A percentile compares a stretch with the other conserved stretches of the same genome.
Conservation (phyloP, 352 stramenopile genomes). For the Phytophthora cryptogea region DNA sequence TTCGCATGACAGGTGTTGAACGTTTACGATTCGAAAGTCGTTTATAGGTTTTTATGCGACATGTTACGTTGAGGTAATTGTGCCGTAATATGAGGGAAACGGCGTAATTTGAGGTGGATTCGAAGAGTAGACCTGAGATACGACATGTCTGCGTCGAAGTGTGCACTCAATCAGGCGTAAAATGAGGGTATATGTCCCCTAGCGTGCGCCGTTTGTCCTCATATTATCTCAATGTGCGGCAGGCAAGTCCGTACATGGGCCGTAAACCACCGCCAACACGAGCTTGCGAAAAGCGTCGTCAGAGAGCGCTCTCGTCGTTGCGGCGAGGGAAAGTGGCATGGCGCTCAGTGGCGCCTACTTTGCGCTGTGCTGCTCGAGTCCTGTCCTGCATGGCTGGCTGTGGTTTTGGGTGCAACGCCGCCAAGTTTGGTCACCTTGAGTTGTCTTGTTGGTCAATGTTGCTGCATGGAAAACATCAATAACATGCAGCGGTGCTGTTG, state of each 20-base stretch:
- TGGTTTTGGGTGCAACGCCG: not conserved
- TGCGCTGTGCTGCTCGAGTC: slow-evolving; percentile 1
- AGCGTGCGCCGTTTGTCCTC: not conserved
- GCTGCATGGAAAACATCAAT: not conserved
- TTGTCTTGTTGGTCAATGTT: not conserved
- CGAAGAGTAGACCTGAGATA: not conserved
- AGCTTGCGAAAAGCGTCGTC: slow-evolving; percentile 12
- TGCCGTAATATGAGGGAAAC: slow-evolving; percentile 13
- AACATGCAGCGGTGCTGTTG: too few species aligned
- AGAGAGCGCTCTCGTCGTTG: slow-evolving; percentile 11
- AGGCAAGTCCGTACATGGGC: too few species aligned
- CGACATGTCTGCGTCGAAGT: not conserved
- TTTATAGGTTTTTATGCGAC: slow-evolving; percentile 11
- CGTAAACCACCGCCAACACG: slow-evolving; percentile 17
- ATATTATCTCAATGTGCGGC: not conserved
- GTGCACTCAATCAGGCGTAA: not conserved
- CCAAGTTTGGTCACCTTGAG: not conserved
- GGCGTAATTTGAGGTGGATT: slow-evolving; percentile 5
- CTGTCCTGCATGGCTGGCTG: slow-evolving; percentile 9
- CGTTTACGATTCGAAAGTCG: slow-evolving; percentile 17
- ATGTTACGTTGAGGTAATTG: slow-evolving; percentile 18
- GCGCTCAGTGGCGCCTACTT: slow-evolving; percentile 9
- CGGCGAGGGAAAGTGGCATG: slow-evolving; percentile 17
- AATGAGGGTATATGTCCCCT: not conserved
- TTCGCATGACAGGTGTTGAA: slow-evolving; percentile 24